Evolutionary conservation across 306 rosid genomes (phyloP), one percentile per base, ranked within the genome.

Genomic region (Vigna trinervia): DNA sequence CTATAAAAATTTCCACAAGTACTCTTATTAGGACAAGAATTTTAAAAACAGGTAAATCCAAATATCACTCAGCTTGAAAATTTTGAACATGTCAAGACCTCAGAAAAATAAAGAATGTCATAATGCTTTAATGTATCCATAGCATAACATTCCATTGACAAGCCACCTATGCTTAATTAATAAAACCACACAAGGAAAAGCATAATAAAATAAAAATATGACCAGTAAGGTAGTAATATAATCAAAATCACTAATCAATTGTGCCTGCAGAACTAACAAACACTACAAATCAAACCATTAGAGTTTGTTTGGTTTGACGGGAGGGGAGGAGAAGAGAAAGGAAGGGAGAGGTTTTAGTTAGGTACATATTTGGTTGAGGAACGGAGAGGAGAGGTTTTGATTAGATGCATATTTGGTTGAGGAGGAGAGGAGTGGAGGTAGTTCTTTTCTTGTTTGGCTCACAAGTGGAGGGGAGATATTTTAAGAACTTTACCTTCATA

Each of bases 1-100:
- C 65, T 65, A 74, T 39, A 32, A 51, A 57, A 69, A 78, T 78
- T 74, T 64, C 46, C 73, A 71, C 32, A 22, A 62, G 47, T 56
- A 75, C 70, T 77, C 71, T 54, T 22, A 83, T 22, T 53, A 20
- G 56, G 32, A 79, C 45, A 45, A 62, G 65, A 59, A 54, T 9
- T 39, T 62, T 26, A 5, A 66, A 17, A 34, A n/a, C 51, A 14
- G 23, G 48, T 39, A 39, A 69, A 79, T 61, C 47, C 46, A 47
- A 57, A 47, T 38, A 52, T 17, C 36, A 12, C 38, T 26, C 70
- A 41, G 76, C 47, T 65, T 83, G 67, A 73, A 72, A 69, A 71
- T 43, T 64, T 20, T 53, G 15, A 10, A 28, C 12, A 56, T 56
- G 26, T 78, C 38, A 48, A 67, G 57, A 56, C 15, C 10, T 5